phyloP scores from a whole-genome alignment of 345 rosid species.

The Psidium friedrichsthalianum region DNA sequence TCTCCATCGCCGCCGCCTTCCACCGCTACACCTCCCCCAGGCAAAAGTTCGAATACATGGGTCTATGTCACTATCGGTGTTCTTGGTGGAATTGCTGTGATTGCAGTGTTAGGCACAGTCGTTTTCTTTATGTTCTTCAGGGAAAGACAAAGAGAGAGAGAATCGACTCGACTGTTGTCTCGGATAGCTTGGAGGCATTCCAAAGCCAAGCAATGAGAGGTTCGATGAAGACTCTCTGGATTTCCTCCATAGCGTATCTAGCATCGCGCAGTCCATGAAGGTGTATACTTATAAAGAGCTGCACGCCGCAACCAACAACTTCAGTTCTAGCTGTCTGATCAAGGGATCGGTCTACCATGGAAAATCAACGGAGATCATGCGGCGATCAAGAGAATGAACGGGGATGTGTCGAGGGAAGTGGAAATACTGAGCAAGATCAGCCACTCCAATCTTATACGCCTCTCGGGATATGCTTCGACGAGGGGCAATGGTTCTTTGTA shows the following conservation, averaged over 20 bases:
- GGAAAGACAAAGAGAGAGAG: slow-evolving; percentile 4
- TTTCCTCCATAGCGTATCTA: slow-evolving; percentile 28
- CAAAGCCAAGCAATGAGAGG: slow-evolving; percentile 22
- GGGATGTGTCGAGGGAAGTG: slow-evolving; percentile 64
- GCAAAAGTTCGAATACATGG: slow-evolving; percentile 36
- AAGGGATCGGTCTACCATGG: slow-evolving; percentile 59
- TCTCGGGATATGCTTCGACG: slow-evolving; percentile 64
- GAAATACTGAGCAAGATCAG: slow-evolving; percentile 46
- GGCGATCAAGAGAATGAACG: slow-evolving; percentile 59
- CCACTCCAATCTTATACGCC: slow-evolving; percentile 60
- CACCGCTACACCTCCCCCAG: slow-evolving; percentile 4
- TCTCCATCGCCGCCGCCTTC: slow-evolving; percentile 9
- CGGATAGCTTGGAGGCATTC: slow-evolving; percentile 18
- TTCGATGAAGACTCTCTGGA: slow-evolving; percentile 30
- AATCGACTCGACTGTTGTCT: slow-evolving; percentile 3
- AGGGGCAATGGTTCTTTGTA: slow-evolving; percentile 63
- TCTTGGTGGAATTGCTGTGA: slow-evolving; percentile 31
- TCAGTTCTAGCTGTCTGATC: slow-evolving; percentile 35
- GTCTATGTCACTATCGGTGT: slow-evolving; percentile 35
- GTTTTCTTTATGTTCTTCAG: slow-evolving; percentile 19
- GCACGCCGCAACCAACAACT: slow-evolving; percentile 49
- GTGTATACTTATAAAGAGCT: slow-evolving; percentile 54
- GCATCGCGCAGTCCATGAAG: slow-evolving; percentile 41
- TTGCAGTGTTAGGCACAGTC: slow-evolving; percentile 7
- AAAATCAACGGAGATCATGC: slow-evolving; percentile 54